Conservation (phyloP, 495 filamentous ascomycete species). For the Podospora didyma region DNA sequence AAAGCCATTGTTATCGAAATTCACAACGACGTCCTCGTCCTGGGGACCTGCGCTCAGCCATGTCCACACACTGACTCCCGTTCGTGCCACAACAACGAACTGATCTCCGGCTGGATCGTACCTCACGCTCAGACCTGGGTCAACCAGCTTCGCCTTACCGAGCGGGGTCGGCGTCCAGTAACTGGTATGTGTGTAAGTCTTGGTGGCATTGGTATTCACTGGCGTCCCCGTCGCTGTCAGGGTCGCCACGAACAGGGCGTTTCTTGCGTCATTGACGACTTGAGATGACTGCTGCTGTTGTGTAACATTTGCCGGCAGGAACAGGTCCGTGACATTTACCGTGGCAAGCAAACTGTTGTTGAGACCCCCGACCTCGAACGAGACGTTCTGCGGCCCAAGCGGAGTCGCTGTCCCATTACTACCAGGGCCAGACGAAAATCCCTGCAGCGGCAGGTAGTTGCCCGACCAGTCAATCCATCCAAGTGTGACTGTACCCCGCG, state of each 20-base stretch:
- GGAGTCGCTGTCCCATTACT: not conserved
- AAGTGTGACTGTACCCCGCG: conserved; percentile 20
- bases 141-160: conserved; percentile 48
- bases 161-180: conserved; percentile 53
- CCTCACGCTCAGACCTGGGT: conserved; percentile 50
- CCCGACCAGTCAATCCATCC: conserved; percentile 30
- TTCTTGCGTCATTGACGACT: conserved; percentile 31
- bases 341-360: conserved; percentile 56
- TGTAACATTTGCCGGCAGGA: not conserved
- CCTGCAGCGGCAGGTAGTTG: conserved; percentile 1
- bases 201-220: conserved; percentile 47
- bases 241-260: conserved; percentile 54
- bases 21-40: conserved; percentile 47
- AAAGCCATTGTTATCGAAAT: conserved; percentile 61
- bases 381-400: conserved; percentile 10
- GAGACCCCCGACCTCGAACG: conserved; percentile 55
- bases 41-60: conserved; percentile 53
- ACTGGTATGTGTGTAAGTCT: conserved; percentile 53
- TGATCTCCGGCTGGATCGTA: conserved; percentile 32
- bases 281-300: conserved; percentile 15
- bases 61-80: conserved; percentile 59
- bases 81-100: conserved; percentile 56
- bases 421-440: not conserved
- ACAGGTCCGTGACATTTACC: conserved; percentile 30
- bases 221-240: conserved; percentile 49